Conservation (phyloP, 345 rosid genomes). For the Linum tenue region DNA sequence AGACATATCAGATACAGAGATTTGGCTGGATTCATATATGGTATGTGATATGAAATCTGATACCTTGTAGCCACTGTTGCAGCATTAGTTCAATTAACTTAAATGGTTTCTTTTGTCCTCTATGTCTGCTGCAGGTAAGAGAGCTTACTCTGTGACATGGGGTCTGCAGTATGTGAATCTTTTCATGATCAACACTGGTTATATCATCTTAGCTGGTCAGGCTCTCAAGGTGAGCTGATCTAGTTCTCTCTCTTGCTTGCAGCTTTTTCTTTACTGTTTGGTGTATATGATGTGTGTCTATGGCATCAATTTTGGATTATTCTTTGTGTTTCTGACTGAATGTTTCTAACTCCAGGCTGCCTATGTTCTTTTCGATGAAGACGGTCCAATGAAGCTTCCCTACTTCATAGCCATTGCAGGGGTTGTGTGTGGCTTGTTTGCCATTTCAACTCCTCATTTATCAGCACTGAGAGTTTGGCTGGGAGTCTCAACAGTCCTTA, state of each 20-base stretch:
- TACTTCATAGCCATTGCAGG: constrained; percentile 46
- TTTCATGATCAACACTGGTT: constrained; percentile 78
- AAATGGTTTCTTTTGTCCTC: neutral
- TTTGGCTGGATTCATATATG: constrained; percentile 72
- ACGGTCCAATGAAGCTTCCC: constrained; percentile 44
- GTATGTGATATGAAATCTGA: constrained; percentile 20
- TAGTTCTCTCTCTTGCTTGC: neutral
- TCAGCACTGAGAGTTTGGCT: constrained; percentile 81
- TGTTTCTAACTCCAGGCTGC: constrained; percentile 31
- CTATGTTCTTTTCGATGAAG: constrained; percentile 42
- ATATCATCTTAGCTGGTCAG: constrained; percentile 61
- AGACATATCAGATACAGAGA: constrained; percentile 93
- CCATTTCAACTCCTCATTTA: constrained; percentile 72
- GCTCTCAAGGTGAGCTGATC: constrained; percentile 56
- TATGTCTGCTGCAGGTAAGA: constrained; percentile 37
- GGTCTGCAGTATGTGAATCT: constrained; percentile 68
- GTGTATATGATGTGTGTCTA: neutral
- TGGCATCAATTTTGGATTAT: neutral
- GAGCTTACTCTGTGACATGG: constrained; percentile 59
- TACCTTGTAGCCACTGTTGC: neutral
- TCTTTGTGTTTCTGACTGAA: no score
- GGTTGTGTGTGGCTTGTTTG: constrained; percentile 51
- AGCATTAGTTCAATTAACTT: no score
- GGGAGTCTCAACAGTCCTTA: constrained; percentile 69
- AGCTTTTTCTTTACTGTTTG: no score